phyloP scores from a whole-genome alignment of 352 stramenopile species.

The Pythium vanterpoolii region DNA sequence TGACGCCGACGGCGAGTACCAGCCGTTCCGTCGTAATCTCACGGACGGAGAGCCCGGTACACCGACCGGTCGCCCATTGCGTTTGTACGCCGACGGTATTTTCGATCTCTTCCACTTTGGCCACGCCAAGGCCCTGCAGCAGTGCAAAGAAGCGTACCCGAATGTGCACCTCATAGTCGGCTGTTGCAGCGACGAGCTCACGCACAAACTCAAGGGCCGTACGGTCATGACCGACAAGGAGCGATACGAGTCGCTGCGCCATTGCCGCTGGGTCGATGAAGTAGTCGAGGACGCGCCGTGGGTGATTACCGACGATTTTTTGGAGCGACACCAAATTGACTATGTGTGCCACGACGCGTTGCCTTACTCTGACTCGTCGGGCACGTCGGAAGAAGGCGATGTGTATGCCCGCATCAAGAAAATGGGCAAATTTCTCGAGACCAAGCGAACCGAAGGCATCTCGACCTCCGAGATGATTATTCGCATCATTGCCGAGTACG shows the following conservation, averaged over 20 bases:
- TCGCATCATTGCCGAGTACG: slow-evolving; percentile 89
- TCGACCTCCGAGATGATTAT: slow-evolving; percentile 90
- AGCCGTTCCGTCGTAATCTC: slow-evolving; percentile 61
- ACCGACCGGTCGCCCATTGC: slow-evolving; percentile 68
- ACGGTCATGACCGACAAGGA: slow-evolving; percentile 88
- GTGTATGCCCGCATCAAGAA: slow-evolving; percentile 87
- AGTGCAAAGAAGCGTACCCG: slow-evolving; percentile 85
- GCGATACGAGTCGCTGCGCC: slow-evolving; percentile 80
- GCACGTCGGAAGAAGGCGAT: slow-evolving; percentile 66
- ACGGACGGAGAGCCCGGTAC: slow-evolving; percentile 66
- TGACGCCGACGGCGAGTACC: slow-evolving; percentile 30
- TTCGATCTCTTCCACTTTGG: slow-evolving; percentile 90
- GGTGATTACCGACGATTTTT: slow-evolving; percentile 82
- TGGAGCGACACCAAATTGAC: slow-evolving; percentile 84
- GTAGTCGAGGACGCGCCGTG: slow-evolving; percentile 86
- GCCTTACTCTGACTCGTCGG: slow-evolving; percentile 79
- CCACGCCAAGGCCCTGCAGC: slow-evolving; percentile 83
- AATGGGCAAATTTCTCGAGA: slow-evolving; percentile 85
- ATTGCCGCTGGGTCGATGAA: slow-evolving; percentile 88
- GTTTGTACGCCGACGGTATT: slow-evolving; percentile 86
- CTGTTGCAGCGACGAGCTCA: slow-evolving; percentile 85
- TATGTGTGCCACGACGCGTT: slow-evolving; percentile 88
- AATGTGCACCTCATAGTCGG: slow-evolving; percentile 86
- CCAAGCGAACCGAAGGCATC: slow-evolving; percentile 82
- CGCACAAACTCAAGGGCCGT: slow-evolving; percentile 83